Evolutionary conservation across 768 basidiomycete genomes (phyloP).

Genomic region (Auricularia sp.): DNA sequence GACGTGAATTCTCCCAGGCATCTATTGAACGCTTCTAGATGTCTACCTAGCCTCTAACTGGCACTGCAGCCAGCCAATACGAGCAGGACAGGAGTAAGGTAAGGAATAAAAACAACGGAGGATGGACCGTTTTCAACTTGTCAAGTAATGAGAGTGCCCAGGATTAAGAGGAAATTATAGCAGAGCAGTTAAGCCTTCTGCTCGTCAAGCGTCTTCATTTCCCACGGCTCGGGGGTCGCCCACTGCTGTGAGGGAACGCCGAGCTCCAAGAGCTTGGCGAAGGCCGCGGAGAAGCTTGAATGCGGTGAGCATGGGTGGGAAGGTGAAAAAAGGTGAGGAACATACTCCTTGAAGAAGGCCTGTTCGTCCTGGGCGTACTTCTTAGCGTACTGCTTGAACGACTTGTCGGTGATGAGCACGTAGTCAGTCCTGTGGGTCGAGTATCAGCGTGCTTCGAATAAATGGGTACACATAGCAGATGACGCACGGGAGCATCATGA

Average conservation of each 20-base stretch:
- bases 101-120: not conserved
- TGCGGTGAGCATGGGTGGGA: constrained; percentile 1
- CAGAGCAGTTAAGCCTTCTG: constrained; percentile 11
- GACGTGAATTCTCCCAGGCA: not conserved
- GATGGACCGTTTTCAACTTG: not conserved
- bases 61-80: not conserved
- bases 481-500: constrained; percentile 94
- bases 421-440: constrained; percentile 62
- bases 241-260: constrained; percentile 83
- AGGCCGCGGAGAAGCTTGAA: constrained; percentile 68
- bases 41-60: not conserved
- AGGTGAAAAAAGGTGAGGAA: constrained; percentile 7
- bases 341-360: constrained; percentile 90
- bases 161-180: not conserved
- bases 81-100: not conserved
- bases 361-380: constrained; percentile 78
- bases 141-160: not conserved
- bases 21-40: not conserved
- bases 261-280: constrained; percentile 79
- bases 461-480: not conserved
- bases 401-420: constrained; percentile 79
- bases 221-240: constrained; percentile 62
- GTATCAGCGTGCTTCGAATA: not conserved
- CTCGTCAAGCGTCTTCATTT: constrained; percentile 43
- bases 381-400: constrained; percentile 81